A percentile compares a stretch with the other conserved stretches of the same genome.
Conservation (phyloP, 495 filamentous ascomycete genomes). For the Hyphodiscus hymeniophilus region DNA sequence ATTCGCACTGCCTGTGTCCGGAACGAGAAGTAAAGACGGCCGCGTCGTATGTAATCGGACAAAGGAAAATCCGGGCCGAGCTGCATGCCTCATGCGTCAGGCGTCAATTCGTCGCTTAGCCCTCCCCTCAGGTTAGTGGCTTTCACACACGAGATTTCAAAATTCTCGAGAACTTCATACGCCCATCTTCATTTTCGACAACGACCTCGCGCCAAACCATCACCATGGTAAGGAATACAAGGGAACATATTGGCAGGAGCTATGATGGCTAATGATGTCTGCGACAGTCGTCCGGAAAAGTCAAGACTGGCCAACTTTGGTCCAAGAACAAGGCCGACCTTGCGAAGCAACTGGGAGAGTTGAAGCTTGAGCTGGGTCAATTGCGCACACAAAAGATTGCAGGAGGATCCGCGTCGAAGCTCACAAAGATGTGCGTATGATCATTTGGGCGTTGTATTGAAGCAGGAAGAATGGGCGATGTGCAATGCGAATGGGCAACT, state of each 20-base stretch:
- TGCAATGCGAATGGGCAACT: background rate
- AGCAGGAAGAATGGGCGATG: slow-evolving; percentile 7
- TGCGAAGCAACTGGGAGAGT: slow-evolving; percentile 82
- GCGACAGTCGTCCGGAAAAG: slow-evolving; percentile 74
- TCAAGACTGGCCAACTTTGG: slow-evolving; percentile 94
- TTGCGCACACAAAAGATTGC: slow-evolving; percentile 97
- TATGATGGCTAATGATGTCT: slow-evolving; percentile 17
- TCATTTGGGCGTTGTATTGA: slow-evolving; percentile 7
- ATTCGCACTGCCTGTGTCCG: background rate
- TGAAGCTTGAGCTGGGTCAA: slow-evolving; percentile 89
- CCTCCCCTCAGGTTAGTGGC: slow-evolving; percentile 1
- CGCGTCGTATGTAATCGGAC: background rate
- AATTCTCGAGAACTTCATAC: slow-evolving; percentile 21
- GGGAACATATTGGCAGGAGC: background rate
- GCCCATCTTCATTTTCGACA: slow-evolving; percentile 20
- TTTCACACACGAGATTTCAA: slow-evolving; percentile 7
- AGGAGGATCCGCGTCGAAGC: slow-evolving; percentile 83
- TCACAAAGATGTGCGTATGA: slow-evolving; percentile 86
- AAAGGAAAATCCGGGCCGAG: background rate
- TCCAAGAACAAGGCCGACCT: slow-evolving; percentile 98
- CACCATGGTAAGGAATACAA: slow-evolving; percentile 40
- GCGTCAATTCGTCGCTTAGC: background rate
- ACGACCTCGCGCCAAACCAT: slow-evolving; percentile 29
- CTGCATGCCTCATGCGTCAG: background rate
- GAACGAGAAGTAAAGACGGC: background rate